Conservation (phyloP, 345 rosid species). For the Adansonia digitata region DNA sequence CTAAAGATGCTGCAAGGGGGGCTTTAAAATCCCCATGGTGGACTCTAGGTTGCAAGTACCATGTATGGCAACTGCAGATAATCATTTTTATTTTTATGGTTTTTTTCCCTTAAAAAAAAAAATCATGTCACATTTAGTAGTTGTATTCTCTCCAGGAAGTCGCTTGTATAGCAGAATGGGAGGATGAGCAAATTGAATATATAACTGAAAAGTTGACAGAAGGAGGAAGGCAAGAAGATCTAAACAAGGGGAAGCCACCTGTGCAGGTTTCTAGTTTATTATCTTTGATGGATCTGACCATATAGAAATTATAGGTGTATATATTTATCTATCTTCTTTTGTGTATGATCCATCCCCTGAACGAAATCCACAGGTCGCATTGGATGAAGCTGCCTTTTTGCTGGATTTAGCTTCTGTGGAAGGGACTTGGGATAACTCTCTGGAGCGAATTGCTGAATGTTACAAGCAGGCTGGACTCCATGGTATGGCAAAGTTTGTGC, state of each 20-base stretch:
- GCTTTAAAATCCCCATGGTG: constrained; percentile 93
- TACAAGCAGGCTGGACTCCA: constrained; percentile 67
- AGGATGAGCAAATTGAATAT: constrained; percentile 71
- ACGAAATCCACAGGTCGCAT: constrained; percentile 38
- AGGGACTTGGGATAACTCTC: constrained; percentile 68
- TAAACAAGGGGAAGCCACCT: constrained; percentile 59
- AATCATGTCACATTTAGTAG: neutral
- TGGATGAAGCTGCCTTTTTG: constrained; percentile 72
- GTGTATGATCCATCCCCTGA: neutral
- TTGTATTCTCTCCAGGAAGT: neutral
- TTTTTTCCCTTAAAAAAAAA: neutral
- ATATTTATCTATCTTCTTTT: neutral
- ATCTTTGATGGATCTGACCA: neutral
- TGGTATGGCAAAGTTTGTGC: constrained; percentile 53
- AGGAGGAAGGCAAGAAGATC: constrained; percentile 60
- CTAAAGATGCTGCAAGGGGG: constrained; percentile 91
- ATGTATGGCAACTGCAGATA: constrained; percentile 29
- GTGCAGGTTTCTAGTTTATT: constrained; percentile 45
- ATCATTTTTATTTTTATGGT: neutral
- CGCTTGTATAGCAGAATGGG: constrained; percentile 65
- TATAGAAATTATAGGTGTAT: neutral
- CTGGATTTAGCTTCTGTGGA: constrained; percentile 80
- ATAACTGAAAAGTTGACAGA: constrained; percentile 61
- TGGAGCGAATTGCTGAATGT: constrained; percentile 56
- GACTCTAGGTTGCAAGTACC: constrained; percentile 80